A percentile compares a stretch with the other conserved stretches of the same genome.
These are phyloP conservation scores for Fusarium sp. DNA, from an alignment of 2,329 filamentous ascomycete genomes.

Conservation along the genomic window DNA sequence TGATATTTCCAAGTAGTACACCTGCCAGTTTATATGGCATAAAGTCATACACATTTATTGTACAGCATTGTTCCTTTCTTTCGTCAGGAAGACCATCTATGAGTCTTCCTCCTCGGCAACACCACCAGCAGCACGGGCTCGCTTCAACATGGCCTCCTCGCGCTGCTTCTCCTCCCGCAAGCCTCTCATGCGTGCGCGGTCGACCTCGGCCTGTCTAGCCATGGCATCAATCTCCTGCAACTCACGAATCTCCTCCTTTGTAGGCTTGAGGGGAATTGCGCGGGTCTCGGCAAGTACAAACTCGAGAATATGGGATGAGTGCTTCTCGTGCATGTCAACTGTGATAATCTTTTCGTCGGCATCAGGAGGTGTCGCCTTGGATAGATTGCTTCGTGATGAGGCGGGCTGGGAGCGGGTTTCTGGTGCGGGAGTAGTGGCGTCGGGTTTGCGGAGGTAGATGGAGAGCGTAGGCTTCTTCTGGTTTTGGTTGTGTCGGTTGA, in stretches of 20 bases:
- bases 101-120: conserved; percentile 52
- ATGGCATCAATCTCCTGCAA: conserved; percentile 69
- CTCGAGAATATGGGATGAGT: conserved; percentile 71
- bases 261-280: conserved; percentile 68
- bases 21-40: conserved; percentile 41
- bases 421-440: conserved; percentile 43
- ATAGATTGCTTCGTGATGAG: conserved; percentile 62
- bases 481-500: conserved; percentile 74
- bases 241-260: conserved; percentile 69
- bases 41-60: conserved; percentile 49
- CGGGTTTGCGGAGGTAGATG: conserved; percentile 69
- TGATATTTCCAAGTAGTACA: conserved; percentile 47
- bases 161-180: conserved; percentile 68
- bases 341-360: conserved; percentile 63
- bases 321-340: conserved; percentile 73
- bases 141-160: conserved; percentile 66
- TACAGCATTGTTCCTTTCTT: conserved; percentile 42
- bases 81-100: conserved; percentile 21
- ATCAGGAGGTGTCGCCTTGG: conserved; percentile 62
- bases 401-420: conserved; percentile 55
- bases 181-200: conserved; percentile 66
- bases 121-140: conserved; percentile 56
- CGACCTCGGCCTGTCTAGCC: conserved; percentile 62
- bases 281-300: conserved; percentile 72
- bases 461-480: conserved; percentile 70